Evolutionary conservation across 139 green algal species (phyloP).

Genomic region (Nannochloris sp.): DNA sequence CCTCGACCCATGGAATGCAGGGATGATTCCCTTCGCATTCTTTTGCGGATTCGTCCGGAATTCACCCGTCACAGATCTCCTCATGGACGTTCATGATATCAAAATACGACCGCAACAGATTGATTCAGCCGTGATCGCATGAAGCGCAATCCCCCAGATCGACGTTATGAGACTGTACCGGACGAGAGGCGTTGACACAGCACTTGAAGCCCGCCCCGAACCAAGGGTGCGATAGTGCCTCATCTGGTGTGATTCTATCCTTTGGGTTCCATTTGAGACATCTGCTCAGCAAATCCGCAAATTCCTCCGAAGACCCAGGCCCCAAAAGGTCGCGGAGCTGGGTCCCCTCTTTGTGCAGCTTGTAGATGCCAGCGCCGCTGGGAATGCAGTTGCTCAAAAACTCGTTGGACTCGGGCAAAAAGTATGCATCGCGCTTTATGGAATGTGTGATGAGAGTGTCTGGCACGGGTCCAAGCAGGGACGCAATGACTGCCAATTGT

Average conservation of each 20-base stretch:
- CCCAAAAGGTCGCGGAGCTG: constrained; percentile 3
- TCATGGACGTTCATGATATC: too few relatives aligned
- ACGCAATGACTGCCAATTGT: constrained; percentile 76
- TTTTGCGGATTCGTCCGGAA: too few relatives aligned
- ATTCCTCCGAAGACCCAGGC: background rate
- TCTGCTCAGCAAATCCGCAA: constrained; percentile 34
- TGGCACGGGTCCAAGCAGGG: constrained; percentile 70
- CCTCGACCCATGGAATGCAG: too few relatives aligned
- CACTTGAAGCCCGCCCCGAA: background rate
- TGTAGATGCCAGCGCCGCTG: background rate
- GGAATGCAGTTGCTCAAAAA: too few relatives aligned
- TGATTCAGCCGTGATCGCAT: background rate
- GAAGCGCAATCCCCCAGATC: background rate
- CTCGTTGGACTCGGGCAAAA: constrained; percentile 17
- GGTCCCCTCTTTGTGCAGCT: background rate
- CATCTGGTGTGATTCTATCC: constrained; percentile 39
- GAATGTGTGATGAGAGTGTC: constrained; percentile 46
- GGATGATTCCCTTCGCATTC: too few relatives aligned
- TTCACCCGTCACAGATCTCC: too few relatives aligned
- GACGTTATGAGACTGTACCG: too few relatives aligned
- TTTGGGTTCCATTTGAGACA: constrained; percentile 60
- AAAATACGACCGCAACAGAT: too few relatives aligned
- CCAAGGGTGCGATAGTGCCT: constrained; percentile 74
- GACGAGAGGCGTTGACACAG: too few relatives aligned
- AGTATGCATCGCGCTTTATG: constrained; percentile 68